Evolutionary conservation across 2,329 filamentous ascomycete species (phyloP).

Genomic region (Calonectria hongkongensis): DNA sequence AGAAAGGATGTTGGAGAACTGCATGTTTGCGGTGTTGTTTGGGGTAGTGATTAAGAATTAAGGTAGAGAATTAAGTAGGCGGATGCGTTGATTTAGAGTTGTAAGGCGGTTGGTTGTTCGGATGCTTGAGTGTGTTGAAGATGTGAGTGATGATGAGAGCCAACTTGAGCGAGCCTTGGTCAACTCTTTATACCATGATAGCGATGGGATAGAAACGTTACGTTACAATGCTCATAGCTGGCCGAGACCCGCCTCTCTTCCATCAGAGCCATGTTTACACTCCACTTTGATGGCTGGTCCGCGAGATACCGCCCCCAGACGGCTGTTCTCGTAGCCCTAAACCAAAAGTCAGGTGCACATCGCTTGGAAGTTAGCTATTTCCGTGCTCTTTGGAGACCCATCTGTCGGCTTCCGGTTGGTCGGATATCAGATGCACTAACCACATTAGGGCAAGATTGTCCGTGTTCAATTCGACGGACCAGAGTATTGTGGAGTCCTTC

Average conservation of each 20-base stretch:
- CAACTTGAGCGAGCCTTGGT: constrained; percentile 36
- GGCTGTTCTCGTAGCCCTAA: background rate
- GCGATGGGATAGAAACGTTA: background rate
- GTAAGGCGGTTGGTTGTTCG: background rate
- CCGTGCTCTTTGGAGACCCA: background rate
- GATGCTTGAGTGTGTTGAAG: too few species aligned
- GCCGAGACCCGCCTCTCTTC: constrained; percentile 36
- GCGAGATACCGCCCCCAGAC: background rate
- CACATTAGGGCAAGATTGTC: background rate
- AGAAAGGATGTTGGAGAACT: constrained; percentile 63
- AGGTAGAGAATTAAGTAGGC: constrained; percentile 28
- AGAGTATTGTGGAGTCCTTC: background rate
- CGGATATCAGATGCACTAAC: too few species aligned
- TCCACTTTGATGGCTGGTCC: background rate
- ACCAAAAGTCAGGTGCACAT: background rate
- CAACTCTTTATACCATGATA: constrained; percentile 49
- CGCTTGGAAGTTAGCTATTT: background rate
- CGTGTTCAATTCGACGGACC: background rate
- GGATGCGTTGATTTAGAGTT: constrained; percentile 11
- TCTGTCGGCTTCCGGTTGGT: background rate
- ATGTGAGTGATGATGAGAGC: constrained; percentile 25
- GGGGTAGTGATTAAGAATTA: constrained; percentile 23
- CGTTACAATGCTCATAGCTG: background rate
- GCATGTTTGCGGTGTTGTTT: constrained; percentile 62
- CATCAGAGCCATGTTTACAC: constrained; percentile 29